Evolutionary conservation across 2,329 filamentous ascomycete species (phyloP).

Genomic region (Pestalotiopsis sp.): DNA sequence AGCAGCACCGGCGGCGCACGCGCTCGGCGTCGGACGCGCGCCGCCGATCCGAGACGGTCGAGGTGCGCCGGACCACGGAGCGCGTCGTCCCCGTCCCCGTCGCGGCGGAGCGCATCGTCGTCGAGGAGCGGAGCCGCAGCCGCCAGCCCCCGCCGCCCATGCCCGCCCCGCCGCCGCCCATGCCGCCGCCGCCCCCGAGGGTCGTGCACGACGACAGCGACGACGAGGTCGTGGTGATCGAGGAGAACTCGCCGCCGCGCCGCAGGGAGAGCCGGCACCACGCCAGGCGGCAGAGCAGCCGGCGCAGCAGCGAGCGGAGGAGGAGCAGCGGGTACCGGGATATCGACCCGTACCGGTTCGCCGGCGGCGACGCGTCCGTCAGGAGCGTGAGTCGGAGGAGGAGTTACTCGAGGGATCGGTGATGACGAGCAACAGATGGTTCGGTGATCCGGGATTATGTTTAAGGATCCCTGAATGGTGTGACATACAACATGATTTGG

Average conservation of each 20-base stretch:
- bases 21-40: slow-evolving; percentile 17
- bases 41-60: slow-evolving; percentile 28
- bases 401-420: slow-evolving; percentile 32
- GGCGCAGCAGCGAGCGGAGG: slow-evolving; percentile 25
- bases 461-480: background rate
- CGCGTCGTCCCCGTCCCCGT: slow-evolving; percentile 8
- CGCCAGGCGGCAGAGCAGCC: slow-evolving; percentile 24
- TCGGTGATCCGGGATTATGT: background rate
- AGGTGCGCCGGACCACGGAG: slow-evolving; percentile 26
- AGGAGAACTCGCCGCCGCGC: slow-evolving; percentile 35
- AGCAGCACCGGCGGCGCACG: slow-evolving; percentile 14
- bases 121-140: slow-evolving; percentile 25
- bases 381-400: slow-evolving; percentile 34
- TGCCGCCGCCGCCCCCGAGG: slow-evolving; percentile 24
- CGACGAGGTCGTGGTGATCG: slow-evolving; percentile 41
- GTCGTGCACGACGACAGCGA: slow-evolving; percentile 29
- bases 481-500: background rate
- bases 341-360: slow-evolving; percentile 34
- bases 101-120: slow-evolving; percentile 30
- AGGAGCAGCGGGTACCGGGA: slow-evolving; percentile 31
- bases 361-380: slow-evolving; percentile 29
- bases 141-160: background rate
- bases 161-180: slow-evolving; percentile 2
- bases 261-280: slow-evolving; percentile 27
- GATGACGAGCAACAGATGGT: background rate